Conservation (phyloP, 2,329 filamentous ascomycete genomes). For the Claviceps purpurea region DNA sequence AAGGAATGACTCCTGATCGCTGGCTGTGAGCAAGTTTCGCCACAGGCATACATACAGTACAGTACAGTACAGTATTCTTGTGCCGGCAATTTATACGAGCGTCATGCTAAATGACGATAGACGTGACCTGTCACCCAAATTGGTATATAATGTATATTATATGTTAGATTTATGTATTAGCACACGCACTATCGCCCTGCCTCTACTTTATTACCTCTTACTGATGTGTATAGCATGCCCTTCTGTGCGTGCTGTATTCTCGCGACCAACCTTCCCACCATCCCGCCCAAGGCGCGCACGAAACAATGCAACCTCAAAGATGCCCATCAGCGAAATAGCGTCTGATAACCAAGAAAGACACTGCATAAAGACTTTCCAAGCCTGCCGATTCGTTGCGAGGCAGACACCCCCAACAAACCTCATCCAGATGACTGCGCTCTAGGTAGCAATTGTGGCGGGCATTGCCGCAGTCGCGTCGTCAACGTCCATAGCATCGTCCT, state of each 20-base stretch:
- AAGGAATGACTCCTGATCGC: no score
- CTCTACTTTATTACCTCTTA: not conserved
- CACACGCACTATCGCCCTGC: not conserved
- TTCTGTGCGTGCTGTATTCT: not conserved
- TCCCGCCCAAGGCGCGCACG: not conserved
- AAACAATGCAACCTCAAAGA: not conserved
- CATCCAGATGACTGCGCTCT: slow-evolving; percentile 2
- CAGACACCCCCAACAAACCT: not conserved
- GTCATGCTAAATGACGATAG: no score
- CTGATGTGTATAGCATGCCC: not conserved
- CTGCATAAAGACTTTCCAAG: not conserved
- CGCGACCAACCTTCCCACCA: not conserved
- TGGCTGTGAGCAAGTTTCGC: no score
- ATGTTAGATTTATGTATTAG: not conserved
- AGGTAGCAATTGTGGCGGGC: slow-evolving; percentile 23
- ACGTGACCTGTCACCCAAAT: no score
- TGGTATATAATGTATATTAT: no score
- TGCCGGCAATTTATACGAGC: no score
- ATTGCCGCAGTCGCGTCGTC: slow-evolving; percentile 24
- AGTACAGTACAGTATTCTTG: no score
- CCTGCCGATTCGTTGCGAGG: not conserved
- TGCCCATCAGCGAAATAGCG: not conserved
- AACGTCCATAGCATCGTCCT: slow-evolving; percentile 37
- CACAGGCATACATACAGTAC: no score
- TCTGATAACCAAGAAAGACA: not conserved